These are phyloP conservation scores for Ambrosia hybrid DNA, from an alignment of 140 eudicot genomes.

Conservation along the genomic window DNA sequence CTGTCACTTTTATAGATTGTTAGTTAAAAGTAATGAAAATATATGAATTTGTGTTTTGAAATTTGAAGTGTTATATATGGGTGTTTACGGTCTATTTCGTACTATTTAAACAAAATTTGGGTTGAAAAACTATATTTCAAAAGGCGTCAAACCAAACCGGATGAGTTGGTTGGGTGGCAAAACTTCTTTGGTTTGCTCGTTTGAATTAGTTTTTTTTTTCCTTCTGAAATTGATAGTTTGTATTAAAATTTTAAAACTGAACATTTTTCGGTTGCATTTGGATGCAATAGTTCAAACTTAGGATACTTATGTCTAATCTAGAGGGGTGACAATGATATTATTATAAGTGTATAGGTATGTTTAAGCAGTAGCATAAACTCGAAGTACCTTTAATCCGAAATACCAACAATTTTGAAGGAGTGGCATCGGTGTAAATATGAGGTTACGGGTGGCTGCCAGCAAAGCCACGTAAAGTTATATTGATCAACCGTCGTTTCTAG, in stretches of 20 bases:
- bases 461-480: slow-evolving; percentile 25
- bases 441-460: slow-evolving; percentile 30
- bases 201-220: too few species aligned
- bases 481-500: slow-evolving; percentile 16
- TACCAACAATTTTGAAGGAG: slow-evolving; percentile 9
- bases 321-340: neutral
- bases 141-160: neutral
- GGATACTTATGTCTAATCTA: neutral
- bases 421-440: slow-evolving; percentile 32
- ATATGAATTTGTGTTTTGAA: neutral
- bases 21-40: neutral
- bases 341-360: neutral
- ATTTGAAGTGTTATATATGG: neutral
- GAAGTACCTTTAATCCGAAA: neutral
- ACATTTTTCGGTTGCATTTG: neutral
- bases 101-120: too few species aligned
- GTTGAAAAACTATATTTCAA: too few species aligned
- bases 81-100: too few species aligned
- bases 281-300: neutral
- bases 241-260: too few species aligned
- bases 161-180: too few species aligned
- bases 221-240: too few species aligned
- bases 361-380: neutral
- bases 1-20: neutral
- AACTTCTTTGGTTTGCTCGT: too few species aligned